Percentiles rank a stretch among this genome's conserved stretches.
phyloP scores from a whole-genome alignment of 2,329 filamentous ascomycete species.

The Cytospora schulzeri region DNA sequence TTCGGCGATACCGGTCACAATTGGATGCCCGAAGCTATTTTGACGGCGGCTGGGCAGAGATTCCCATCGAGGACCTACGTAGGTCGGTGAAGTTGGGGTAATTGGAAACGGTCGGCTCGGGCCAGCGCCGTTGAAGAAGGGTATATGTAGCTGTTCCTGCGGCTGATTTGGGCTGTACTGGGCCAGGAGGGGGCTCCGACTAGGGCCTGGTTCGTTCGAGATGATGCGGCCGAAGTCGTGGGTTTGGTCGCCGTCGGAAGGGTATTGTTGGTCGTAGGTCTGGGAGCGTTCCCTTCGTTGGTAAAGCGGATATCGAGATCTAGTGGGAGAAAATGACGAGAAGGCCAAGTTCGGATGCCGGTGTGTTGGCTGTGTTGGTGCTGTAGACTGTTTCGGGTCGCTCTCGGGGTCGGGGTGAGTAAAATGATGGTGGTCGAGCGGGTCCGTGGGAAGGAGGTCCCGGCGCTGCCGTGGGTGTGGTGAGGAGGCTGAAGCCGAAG shows the following conservation, averaged over 20 bases:
- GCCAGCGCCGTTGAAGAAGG: conserved; percentile 24
- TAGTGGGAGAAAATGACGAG: conserved; percentile 20
- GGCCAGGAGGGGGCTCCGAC: conserved; percentile 1
- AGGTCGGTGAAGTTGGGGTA: conserved; percentile 19
- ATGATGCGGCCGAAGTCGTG: conserved; percentile 8
- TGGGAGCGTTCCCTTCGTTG: conserved; percentile 6
- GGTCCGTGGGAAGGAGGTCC: conserved; percentile 27
- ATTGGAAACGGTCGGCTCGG: conserved; percentile 27
- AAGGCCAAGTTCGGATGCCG: conserved; percentile 8
- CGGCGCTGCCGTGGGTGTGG: conserved; percentile 27
- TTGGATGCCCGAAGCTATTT: conserved; percentile 5
- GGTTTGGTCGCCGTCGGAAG: background rate
- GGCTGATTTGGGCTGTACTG: conserved; percentile 8
- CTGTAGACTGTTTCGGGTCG: conserved; percentile 20
- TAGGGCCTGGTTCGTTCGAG: background rate
- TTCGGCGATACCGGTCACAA: conserved; percentile 5
- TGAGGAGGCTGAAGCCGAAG: background rate
- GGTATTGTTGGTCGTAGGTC: background rate
- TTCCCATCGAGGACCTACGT: conserved; percentile 24
- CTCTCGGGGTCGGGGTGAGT: conserved; percentile 19
- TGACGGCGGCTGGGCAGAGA: conserved; percentile 17
- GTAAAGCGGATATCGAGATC: background rate
- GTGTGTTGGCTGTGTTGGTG: conserved; percentile 14
- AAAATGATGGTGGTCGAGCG: conserved; percentile 25
- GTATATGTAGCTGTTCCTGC: conserved; percentile 4